phyloP scores from a whole-genome alignment of 495 filamentous ascomycete species.

The Aspergillus homomorphus region DNA sequence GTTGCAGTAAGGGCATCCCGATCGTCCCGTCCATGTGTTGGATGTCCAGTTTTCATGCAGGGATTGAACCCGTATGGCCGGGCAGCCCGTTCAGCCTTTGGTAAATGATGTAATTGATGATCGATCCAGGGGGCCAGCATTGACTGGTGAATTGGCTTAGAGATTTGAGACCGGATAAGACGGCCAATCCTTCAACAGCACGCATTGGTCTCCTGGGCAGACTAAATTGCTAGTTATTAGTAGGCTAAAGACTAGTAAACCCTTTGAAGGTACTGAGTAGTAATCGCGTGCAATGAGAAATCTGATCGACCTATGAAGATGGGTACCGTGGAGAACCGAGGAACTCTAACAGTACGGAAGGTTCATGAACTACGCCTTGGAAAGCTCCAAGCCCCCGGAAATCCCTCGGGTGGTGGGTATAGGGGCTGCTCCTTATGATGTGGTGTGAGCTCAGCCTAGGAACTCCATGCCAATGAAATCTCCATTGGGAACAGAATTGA shows the following conservation, averaged over 20 bases:
- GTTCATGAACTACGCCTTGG: not conserved
- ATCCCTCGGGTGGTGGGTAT: too few relatives aligned
- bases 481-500: not conserved
- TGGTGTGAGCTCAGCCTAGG: not conserved
- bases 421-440: not conserved
- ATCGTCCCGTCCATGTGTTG: not conserved
- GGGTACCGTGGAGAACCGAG: not conserved
- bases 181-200: not conserved
- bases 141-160: not conserved
- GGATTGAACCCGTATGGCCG: not conserved
- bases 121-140: not conserved
- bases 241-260: too few relatives aligned
- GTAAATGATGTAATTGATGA: not conserved
- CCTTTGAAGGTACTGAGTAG: too few relatives aligned
- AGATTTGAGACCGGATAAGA: not conserved
- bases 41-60: not conserved
- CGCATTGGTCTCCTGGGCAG: not conserved
- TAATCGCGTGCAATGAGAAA: not conserved
- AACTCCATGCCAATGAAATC: not conserved
- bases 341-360: not conserved
- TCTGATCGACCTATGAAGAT: not conserved
- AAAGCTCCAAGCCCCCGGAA: not conserved
- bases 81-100: not conserved
- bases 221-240: too few relatives aligned
- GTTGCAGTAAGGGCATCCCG: not conserved